Base-by-base conservation (phyloP, 1,284 basidiomycete species). In the Ustilago lituana region DNA sequence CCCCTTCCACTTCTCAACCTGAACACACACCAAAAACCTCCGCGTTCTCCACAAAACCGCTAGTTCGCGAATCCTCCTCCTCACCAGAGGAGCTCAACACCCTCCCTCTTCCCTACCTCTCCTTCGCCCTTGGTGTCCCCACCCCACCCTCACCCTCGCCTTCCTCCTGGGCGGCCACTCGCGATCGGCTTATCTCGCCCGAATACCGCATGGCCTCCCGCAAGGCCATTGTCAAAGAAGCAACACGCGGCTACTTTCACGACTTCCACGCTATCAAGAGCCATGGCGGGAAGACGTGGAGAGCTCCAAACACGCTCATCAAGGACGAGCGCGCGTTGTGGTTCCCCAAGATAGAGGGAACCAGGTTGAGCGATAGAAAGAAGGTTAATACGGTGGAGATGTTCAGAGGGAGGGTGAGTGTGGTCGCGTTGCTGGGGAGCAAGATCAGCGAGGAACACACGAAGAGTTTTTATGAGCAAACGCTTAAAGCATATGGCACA, bases 231-330 rank as follows among this genome's bases (percentile, higher is more conserved):
- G 87, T 96, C 52, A 90, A 92, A 76, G 89, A 94, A 83, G 91
- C 90, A 0, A 88, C 88, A 14, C 90, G 89, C 75, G 93, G 94
- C 0, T 96, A 98, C 82, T 98, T 94, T 77, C 87, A 91, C 70
- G 95, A 98, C 79, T 86, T 91, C 56, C 92, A 93, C 77, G 88
- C 89, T 72, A 90, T 92, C 15, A 85, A 89, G 49, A 87, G 87
- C 36, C 87, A 93, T 73, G 94, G 93, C 8, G 95, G 95, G 19
- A 98, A 98, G 85, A 91, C 91, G 10, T 98, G 93, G 94, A 87
- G 94, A 52, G 93, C 92, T 12, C 94, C 94, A 0, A 88, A 86
- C 22, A 91, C 92, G 11, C 86, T 97, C 65, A 93, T 98, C 74
- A 62, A 63, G 10, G 40, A 69, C n/a, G 78, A 80, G 14, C 69